Evolutionary conservation across 2,329 filamentous ascomycete genomes (phyloP).

Genomic region (Monilinia polystroma): DNA sequence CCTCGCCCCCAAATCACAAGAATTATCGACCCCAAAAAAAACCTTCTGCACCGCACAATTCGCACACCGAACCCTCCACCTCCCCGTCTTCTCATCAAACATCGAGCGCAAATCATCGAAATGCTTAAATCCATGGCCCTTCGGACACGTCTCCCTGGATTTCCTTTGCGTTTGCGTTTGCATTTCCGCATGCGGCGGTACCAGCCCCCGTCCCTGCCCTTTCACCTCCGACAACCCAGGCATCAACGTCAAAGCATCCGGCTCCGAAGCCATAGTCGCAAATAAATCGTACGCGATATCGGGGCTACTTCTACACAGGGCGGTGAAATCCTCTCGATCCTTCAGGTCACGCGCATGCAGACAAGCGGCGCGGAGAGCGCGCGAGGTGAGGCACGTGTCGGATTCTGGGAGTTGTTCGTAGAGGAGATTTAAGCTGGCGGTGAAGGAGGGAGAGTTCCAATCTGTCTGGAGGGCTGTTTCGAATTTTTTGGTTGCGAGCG

Average conservation of each 20-base stretch:
- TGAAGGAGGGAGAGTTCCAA: conserved; percentile 20
- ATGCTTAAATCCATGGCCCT: conserved; percentile 1
- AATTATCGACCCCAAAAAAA: not conserved
- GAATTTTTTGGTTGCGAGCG: conserved; percentile 21
- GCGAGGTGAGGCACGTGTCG: conserved; percentile 14
- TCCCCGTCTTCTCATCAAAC: not conserved
- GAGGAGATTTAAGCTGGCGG: not conserved
- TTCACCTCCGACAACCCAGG: too few relatives aligned
- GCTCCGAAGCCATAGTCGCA: not conserved
- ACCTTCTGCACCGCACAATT: conserved; percentile 14
- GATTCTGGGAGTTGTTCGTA: conserved; percentile 22
- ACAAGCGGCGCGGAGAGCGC: conserved; percentile 10
- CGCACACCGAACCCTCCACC: conserved; percentile 1
- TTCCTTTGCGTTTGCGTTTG: not conserved
- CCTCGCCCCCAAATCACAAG: not conserved
- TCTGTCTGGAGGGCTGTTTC: not conserved
- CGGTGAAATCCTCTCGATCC: conserved; percentile 15
- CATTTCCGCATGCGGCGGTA: too few relatives aligned
- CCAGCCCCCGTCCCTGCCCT: too few relatives aligned
- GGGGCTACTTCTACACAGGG: conserved; percentile 12
- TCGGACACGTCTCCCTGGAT: not conserved
- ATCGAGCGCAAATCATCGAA: not conserved
- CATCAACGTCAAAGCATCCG: not conserved
- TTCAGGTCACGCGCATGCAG: conserved; percentile 2
- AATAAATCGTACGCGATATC: conserved; percentile 20